phyloP scores from a whole-genome alignment of 2,329 filamentous ascomycete species.

The Metarhizium rileyi region DNA sequence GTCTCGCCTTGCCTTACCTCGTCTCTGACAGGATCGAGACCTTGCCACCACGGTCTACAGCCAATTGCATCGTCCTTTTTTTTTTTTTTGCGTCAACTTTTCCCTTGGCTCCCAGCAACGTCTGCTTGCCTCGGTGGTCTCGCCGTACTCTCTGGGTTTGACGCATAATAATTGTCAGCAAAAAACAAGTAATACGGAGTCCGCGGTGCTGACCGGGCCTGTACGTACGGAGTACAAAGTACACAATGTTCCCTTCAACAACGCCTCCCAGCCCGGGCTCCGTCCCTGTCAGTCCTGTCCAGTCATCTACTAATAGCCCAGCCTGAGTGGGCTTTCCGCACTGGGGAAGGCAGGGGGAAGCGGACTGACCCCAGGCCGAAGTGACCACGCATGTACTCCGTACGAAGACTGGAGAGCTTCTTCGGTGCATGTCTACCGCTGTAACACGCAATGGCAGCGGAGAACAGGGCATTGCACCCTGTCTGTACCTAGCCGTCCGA shows the following conservation, averaged over 20 bases:
- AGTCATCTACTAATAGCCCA: not conserved
- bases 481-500: not conserved
- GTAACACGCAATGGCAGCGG: not conserved
- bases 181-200: no score
- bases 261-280: not conserved
- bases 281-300: not conserved
- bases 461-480: not conserved
- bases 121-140: not conserved
- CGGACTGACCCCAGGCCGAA: not conserved
- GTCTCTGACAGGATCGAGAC: not conserved
- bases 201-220: no score
- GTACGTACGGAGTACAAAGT: no score
- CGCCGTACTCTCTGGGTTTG: not conserved
- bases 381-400: no score
- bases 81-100: not conserved
- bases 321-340: conserved; percentile 2
- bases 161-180: not conserved
- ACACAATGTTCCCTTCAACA: no score
- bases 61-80: not conserved
- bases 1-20: conserved; percentile 7
- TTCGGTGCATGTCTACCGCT: not conserved
- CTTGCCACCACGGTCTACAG: not conserved
- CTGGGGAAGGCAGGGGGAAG: conserved; percentile 2
- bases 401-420: not conserved
- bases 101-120: not conserved